Evolutionary conservation across 192 early-diverging fungal genomes (phyloP).

Genomic region (Coemansia sp.): DNA sequence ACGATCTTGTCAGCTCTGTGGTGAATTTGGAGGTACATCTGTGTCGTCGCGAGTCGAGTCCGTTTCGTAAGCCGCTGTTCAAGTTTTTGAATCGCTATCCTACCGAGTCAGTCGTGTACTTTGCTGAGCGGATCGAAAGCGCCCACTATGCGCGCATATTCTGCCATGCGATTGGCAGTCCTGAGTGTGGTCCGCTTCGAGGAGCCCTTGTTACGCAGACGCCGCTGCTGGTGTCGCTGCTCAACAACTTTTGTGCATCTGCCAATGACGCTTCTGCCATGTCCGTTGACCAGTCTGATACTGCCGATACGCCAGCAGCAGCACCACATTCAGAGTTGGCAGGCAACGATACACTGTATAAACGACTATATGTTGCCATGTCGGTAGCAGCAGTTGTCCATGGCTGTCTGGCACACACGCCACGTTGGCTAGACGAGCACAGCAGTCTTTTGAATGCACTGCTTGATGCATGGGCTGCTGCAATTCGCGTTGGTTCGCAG

Average conservation of each 20-base stretch:
- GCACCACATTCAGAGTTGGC: background rate
- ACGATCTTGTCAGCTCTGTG: constrained; percentile 84
- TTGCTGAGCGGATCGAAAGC: constrained; percentile 69
- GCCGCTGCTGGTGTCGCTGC: constrained; percentile 53
- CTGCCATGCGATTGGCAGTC: constrained; percentile 48
- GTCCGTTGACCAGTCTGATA: background rate
- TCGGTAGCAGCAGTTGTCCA: constrained; percentile 21
- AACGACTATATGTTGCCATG: constrained; percentile 40
- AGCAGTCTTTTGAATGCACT: constrained; percentile 30
- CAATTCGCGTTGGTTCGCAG: constrained; percentile 3
- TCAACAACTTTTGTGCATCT: constrained; percentile 26
- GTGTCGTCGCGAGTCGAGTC: constrained; percentile 82
- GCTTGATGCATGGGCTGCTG: constrained; percentile 24
- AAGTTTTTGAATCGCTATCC: constrained; percentile 90
- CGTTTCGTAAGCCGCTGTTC: constrained; percentile 87
- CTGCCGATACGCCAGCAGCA: background rate
- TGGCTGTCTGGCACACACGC: constrained; percentile 22
- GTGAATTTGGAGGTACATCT: constrained; percentile 82
- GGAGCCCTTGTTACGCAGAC: constrained; percentile 65
- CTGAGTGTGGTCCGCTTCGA: constrained; percentile 55
- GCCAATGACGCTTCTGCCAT: constrained; percentile 16
- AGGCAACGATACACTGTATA: constrained; percentile 3
- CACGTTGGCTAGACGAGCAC: constrained; percentile 41
- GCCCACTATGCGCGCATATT: constrained; percentile 66
- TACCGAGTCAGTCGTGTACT: constrained; percentile 80